These are phyloP conservation scores for Hondaea fermentalgiana DNA, from an alignment of 108 stramenopile genomes.

Conservation along the genomic window DNA sequence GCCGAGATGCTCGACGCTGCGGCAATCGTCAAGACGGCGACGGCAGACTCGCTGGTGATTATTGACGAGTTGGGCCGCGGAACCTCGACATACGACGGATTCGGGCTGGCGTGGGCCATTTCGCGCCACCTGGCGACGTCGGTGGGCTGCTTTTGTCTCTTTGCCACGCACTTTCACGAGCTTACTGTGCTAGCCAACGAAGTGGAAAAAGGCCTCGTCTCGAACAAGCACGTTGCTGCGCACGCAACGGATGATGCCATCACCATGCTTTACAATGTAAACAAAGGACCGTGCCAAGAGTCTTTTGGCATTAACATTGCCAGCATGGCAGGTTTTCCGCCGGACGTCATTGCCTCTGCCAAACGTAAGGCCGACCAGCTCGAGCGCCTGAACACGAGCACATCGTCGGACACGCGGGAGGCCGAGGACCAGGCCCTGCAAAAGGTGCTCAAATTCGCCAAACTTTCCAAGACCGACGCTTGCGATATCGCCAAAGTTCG, in stretches of 20 bases:
- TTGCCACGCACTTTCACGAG: constrained; percentile 99
- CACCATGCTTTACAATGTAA: constrained; percentile 58
- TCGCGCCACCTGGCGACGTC: constrained; percentile 70
- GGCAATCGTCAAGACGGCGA: constrained; percentile 73
- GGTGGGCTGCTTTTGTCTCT: constrained; percentile 74
- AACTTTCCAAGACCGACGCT: not conserved
- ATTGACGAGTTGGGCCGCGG: constrained; percentile 98
- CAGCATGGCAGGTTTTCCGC: constrained; percentile 80
- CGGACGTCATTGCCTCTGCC: constrained; percentile 73
- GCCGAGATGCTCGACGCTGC: constrained; percentile 97
- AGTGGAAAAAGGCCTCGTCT: constrained; percentile 38
- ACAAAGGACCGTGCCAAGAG: constrained; percentile 77
- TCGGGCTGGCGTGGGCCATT: constrained; percentile 81
- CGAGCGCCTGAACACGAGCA: constrained; percentile 38
- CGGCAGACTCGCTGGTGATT: constrained; percentile 79
- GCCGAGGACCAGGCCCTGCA: not conserved
- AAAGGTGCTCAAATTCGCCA: not conserved
- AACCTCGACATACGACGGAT: constrained; percentile 92
- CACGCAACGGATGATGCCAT: constrained; percentile 25
- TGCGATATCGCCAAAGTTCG: not conserved
- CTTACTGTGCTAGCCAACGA: constrained; percentile 65
- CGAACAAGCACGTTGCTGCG: constrained; percentile 86
- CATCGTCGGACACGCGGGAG: not conserved
- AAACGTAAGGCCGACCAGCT: constrained; percentile 78
- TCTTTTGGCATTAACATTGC: constrained; percentile 96